Percentiles rank a stretch among this genome's conserved stretches.
Evolutionary conservation across 306 rosid genomes (phyloP).

Genomic region (Delonix regia): DNA sequence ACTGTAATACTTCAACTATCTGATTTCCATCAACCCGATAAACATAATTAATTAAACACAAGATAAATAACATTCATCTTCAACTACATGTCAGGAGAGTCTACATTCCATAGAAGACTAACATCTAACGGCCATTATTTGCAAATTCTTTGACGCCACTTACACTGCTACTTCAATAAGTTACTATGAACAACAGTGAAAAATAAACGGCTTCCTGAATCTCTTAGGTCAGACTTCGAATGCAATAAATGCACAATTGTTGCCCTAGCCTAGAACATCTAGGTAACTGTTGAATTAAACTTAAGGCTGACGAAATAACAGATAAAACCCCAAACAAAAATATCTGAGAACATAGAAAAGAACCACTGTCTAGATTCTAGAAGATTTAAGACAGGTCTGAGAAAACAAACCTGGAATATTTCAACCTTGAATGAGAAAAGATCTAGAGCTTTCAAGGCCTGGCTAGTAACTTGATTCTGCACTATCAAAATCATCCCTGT

Average conservation of each 20-base stretch:
- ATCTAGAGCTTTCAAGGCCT: constrained; percentile 72
- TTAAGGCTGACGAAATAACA: neutral
- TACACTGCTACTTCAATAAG: neutral
- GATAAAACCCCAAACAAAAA: neutral
- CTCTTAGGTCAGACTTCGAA: neutral
- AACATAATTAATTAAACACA: neutral
- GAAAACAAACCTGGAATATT: constrained; percentile 79
- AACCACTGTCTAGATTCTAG: neutral
- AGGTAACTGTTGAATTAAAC: neutral
- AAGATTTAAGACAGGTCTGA: neutral
- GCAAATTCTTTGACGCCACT: neutral
- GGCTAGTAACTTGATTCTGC: constrained; percentile 69
- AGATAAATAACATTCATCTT: neutral
- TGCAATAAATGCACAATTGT: neutral
- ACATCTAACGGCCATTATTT: neutral
- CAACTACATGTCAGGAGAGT: neutral
- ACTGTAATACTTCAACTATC: neutral
- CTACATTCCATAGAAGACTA: neutral
- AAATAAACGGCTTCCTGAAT: neutral
- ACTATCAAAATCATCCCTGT: constrained; percentile 68
- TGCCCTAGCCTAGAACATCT: neutral
- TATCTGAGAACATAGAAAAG: neutral
- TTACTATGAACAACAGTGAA: neutral
- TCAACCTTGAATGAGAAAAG: constrained; percentile 70
- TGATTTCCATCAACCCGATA: neutral